These are phyloP conservation scores for Paulownia fortunei DNA, from an alignment of 257 asterid species.

Conservation along the genomic window DNA sequence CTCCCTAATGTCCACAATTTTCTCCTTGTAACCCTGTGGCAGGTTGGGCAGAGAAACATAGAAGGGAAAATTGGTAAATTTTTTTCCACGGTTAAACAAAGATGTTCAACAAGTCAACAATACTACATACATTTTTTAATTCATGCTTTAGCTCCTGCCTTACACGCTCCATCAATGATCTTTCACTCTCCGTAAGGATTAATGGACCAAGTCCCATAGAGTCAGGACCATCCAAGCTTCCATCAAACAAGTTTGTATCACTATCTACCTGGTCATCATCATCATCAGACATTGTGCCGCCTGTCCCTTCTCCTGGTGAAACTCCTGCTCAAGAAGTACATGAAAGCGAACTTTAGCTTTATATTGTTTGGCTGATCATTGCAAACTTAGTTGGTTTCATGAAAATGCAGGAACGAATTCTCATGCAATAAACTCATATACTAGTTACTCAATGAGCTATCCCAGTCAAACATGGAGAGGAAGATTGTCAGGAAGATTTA, in stretches of 20 bases:
- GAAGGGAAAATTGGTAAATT: background rate
- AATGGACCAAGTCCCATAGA: conserved; percentile 60
- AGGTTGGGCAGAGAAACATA: background rate
- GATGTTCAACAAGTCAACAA: background rate
- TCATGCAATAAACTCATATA: background rate
- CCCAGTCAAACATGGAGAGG: too few relatives aligned
- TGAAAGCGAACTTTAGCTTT: conserved; percentile 13
- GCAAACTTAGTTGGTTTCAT: background rate
- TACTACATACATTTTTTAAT: conserved; percentile 46
- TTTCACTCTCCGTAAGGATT: conserved; percentile 61
- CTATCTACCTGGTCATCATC: conserved; percentile 58
- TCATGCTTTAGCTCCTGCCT: conserved; percentile 69
- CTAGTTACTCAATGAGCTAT: background rate
- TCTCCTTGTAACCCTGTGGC: conserved; percentile 64
- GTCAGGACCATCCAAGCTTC: conserved; percentile 50
- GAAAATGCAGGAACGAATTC: background rate
- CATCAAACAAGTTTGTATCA: conserved; percentile 53
- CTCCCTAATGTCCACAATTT: conserved; percentile 65
- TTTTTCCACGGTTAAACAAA: background rate
- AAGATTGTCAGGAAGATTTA: too few relatives aligned
- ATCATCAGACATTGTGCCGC: conserved; percentile 68
- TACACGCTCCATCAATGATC: conserved; percentile 69
- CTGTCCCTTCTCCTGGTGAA: conserved; percentile 69
- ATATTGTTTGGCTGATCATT: background rate
- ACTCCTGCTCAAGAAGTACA: conserved; percentile 43